phyloP scores from a whole-genome alignment of 1,284 basidiomycete species.

The Veloporphyrellus conicus region DNA sequence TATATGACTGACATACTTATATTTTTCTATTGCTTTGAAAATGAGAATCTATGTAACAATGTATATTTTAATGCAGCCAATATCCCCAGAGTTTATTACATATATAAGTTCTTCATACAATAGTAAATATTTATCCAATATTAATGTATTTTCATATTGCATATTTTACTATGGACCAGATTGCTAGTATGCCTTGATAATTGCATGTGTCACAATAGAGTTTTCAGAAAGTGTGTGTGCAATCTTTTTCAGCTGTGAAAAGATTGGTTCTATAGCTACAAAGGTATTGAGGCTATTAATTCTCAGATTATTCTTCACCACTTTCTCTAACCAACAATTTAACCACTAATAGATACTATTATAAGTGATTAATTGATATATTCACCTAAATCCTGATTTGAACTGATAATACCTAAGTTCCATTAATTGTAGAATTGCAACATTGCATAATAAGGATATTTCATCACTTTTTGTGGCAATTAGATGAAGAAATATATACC shows the following conservation, averaged over 20 bases:
- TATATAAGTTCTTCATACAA: constrained; percentile 12
- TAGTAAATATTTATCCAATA: constrained; percentile 10
- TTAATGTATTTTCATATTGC: constrained; percentile 5
- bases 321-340: constrained; percentile 3
- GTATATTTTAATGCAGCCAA: not conserved
- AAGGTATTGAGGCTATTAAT: not conserved
- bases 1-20: constrained; percentile 14
- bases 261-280: not conserved
- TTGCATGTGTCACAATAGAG: not conserved
- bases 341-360: constrained; percentile 1
- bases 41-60: constrained; percentile 4
- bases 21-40: constrained; percentile 14
- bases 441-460: constrained; percentile 7
- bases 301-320: not conserved
- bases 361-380: constrained; percentile 7
- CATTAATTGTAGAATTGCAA: not conserved
- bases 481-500: constrained; percentile 18
- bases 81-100: constrained; percentile 10
- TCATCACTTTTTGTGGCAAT: not conserved
- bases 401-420: not conserved
- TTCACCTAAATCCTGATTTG: constrained; percentile 1
- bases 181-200: not conserved
- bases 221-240: not conserved
- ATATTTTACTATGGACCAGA: not conserved
- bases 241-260: not conserved